These are phyloP conservation scores for Penicillium fuscoglaucum DNA, from an alignment of 2,329 filamentous ascomycete species.

Conservation along the genomic window DNA sequence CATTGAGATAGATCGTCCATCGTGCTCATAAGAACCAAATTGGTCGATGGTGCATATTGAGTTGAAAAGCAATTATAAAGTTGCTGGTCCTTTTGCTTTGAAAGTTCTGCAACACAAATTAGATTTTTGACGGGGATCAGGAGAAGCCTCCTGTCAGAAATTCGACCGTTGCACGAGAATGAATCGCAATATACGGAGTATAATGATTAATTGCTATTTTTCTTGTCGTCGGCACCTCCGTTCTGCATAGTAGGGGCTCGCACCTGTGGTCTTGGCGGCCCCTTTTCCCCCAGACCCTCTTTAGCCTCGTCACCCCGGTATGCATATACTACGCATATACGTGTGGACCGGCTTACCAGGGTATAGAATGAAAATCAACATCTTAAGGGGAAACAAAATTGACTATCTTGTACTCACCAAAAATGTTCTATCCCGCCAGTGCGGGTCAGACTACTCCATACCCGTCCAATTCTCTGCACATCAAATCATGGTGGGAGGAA, in stretches of 20 bases:
- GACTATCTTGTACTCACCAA: neutral
- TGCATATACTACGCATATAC: neutral
- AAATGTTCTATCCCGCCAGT: neutral
- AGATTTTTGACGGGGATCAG: neutral
- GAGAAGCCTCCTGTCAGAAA: neutral
- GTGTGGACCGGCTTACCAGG: neutral
- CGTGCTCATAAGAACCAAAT: neutral
- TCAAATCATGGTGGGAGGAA: neutral
- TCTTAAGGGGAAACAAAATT: neutral
- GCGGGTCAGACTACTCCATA: neutral
- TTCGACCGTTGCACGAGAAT: neutral
- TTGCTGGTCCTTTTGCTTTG: neutral
- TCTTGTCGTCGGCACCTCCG: constrained; percentile 3
- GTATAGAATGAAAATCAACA: neutral
- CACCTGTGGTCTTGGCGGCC: neutral
- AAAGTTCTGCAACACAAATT: neutral
- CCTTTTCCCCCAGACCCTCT: neutral
- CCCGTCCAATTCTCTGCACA: neutral
- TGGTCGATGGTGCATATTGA: neutral
- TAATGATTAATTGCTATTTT: neutral
- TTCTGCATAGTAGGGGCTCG: neutral
- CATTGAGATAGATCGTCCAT: neutral
- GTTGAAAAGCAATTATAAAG: neutral
- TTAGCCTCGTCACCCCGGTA: neutral
- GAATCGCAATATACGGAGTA: neutral